Conservation (phyloP, 2,329 filamentous ascomycete species). For the Phyllosticta paracitricarpa region DNA sequence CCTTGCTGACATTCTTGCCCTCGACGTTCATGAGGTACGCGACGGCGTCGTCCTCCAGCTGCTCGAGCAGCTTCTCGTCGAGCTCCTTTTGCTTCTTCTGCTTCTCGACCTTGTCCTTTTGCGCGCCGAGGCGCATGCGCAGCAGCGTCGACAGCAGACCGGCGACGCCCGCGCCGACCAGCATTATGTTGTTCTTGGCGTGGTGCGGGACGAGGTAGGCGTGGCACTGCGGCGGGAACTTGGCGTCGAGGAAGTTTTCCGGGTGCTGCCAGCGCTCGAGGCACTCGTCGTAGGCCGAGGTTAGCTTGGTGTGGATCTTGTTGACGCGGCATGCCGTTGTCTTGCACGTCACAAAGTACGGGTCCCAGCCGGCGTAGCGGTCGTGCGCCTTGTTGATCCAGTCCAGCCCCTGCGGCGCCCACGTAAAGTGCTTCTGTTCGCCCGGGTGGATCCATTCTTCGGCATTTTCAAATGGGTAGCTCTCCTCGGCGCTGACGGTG, state of each 20-base stretch:
- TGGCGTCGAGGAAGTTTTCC: neutral
- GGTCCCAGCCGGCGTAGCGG: constrained; percentile 8
- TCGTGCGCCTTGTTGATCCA: constrained; percentile 2
- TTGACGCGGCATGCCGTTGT: constrained; percentile 9
- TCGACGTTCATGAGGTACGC: constrained; percentile 3
- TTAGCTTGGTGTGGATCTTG: constrained; percentile 7
- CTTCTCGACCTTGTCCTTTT: constrained; percentile 6
- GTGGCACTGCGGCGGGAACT: constrained; percentile 4
- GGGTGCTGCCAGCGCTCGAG: neutral
- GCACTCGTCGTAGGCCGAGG: constrained; percentile 4
- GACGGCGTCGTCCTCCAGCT: constrained; percentile 7
- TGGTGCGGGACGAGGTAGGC: neutral
- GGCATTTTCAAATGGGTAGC: neutral
- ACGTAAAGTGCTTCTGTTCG: constrained; percentile 3
- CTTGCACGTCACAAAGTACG: constrained; percentile 7
- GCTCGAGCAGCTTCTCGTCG: constrained; percentile 9
- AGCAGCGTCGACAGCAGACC: neutral
- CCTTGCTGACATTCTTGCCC: neutral
- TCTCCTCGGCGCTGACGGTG: neutral
- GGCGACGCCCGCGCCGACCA: neutral
- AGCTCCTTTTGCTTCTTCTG: constrained; percentile 9
- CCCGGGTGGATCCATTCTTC: constrained; percentile 1
- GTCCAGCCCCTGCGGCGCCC: constrained; percentile 1
- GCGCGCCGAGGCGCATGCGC: constrained; percentile 3
- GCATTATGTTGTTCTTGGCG: constrained; percentile 3